phyloP scores from a whole-genome alignment of 2,329 filamentous ascomycete genomes.

The Fonsecaea multimorphosa region DNA sequence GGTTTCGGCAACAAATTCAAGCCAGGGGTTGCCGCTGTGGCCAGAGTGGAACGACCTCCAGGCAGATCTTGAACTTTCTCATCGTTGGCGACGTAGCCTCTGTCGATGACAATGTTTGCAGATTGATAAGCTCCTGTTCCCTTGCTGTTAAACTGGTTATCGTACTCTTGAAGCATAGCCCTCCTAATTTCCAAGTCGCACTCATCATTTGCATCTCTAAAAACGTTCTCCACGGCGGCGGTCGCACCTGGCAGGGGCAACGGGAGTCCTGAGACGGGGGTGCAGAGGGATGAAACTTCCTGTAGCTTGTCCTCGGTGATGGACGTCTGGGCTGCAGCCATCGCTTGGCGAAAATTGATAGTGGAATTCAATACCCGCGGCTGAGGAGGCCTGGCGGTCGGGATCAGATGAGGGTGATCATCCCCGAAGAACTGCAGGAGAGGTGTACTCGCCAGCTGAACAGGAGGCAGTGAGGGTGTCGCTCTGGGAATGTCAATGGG shows the following conservation, averaged over 20 bases:
- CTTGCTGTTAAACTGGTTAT: conserved; percentile 15
- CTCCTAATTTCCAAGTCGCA: neutral
- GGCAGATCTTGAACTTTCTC: conserved; percentile 8
- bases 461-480: conserved; percentile 29
- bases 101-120: conserved; percentile 12
- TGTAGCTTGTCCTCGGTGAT: conserved; percentile 16
- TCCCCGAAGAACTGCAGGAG: conserved; percentile 24
- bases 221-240: conserved; percentile 22
- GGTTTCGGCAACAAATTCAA: neutral
- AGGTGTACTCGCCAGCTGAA: conserved; percentile 27
- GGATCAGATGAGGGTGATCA: conserved; percentile 25
- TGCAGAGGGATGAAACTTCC: neutral
- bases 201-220: conserved; percentile 18
- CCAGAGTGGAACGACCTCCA: neutral
- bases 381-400: conserved; percentile 27
- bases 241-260: conserved; percentile 5
- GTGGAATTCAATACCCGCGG: conserved; percentile 27
- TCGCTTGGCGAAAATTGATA: conserved; percentile 26
- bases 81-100: conserved; percentile 10
- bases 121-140: neutral
- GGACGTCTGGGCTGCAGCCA: conserved; percentile 12
- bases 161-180: conserved; percentile 21
- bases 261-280: conserved; percentile 5
- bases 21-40: neutral
- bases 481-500: conserved; percentile 36